Conservation (phyloP, 768 basidiomycete species). For the Boletus sensibilis region DNA sequence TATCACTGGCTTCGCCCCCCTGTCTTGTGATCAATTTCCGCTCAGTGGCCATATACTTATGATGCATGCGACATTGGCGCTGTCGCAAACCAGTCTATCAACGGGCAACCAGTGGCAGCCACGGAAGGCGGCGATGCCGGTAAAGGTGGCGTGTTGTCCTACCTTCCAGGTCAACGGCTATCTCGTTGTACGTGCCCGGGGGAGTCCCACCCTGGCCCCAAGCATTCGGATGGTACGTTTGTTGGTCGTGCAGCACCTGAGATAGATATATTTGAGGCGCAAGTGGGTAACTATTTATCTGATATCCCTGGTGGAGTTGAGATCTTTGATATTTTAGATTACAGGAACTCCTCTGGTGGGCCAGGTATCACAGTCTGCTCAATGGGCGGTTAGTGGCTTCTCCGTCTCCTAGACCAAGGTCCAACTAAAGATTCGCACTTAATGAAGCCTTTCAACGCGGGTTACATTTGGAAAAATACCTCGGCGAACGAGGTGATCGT, state of each 20-base stretch:
- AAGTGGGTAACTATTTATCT: constrained; percentile 33
- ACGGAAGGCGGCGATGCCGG: constrained; percentile 53
- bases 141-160: constrained; percentile 55
- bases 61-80: constrained; percentile 84
- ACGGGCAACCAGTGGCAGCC: constrained; percentile 65
- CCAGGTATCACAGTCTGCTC: constrained; percentile 80
- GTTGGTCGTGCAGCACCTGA: constrained; percentile 85
- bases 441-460: constrained; percentile 68
- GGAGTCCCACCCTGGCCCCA: constrained; percentile 83
- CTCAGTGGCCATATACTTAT: constrained; percentile 67
- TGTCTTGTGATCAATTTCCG: constrained; percentile 1
- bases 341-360: constrained; percentile 44
- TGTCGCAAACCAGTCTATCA: constrained; percentile 73
- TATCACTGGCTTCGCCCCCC: background rate
- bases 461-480: constrained; percentile 67
- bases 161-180: constrained; percentile 76
- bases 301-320: constrained; percentile 7
- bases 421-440: background rate
- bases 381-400: constrained; percentile 65
- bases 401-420: background rate
- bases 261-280: constrained; percentile 89
- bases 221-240: constrained; percentile 68
- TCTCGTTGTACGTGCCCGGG: constrained; percentile 84
- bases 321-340: constrained; percentile 41
- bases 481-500: constrained; percentile 56